Conservation (phyloP, 768 basidiomycete genomes). For the Mrakia blollopis region DNA sequence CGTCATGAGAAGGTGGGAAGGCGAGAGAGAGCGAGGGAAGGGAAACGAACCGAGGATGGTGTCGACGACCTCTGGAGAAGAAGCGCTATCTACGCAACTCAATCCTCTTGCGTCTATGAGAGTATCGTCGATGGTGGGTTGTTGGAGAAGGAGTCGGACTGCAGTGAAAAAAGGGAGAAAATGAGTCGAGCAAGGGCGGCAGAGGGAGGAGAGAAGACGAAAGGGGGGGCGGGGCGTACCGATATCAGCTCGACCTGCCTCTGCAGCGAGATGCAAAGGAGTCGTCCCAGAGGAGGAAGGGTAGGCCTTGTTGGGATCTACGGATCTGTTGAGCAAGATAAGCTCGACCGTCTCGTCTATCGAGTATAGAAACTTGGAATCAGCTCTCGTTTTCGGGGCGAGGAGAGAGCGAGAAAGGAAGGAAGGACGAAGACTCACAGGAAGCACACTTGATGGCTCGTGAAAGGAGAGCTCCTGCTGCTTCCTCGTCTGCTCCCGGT, state of each 20-base stretch:
- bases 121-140: conserved; percentile 75
- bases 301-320: conserved; percentile 33
- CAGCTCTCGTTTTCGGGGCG: neutral
- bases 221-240: conserved; percentile 6
- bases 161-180: neutral
- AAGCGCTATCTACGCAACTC: conserved; percentile 68
- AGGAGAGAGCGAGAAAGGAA: neutral
- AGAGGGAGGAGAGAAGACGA: neutral
- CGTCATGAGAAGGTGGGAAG: neutral
- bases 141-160: conserved; percentile 69
- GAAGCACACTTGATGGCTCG: conserved; percentile 39
- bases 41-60: conserved; percentile 48
- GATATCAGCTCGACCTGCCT: conserved; percentile 65
- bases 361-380: neutral
- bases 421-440: conserved; percentile 30
- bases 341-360: conserved; percentile 34
- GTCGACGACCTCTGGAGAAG: conserved; percentile 59
- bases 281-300: conserved; percentile 61
- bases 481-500: conserved; percentile 30
- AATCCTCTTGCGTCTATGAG: conserved; percentile 61
- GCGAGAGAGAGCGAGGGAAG: conserved; percentile 50
- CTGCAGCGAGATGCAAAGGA: conserved; percentile 68
- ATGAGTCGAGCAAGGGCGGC: neutral
- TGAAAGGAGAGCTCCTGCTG: conserved; percentile 32
- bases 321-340: conserved; percentile 32